A percentile compares a stretch with the other conserved stretches of the same genome.
These are phyloP conservation scores for Bruguiera hainesii DNA, from an alignment of 441 rosid genomes.

Conservation along the genomic window DNA sequence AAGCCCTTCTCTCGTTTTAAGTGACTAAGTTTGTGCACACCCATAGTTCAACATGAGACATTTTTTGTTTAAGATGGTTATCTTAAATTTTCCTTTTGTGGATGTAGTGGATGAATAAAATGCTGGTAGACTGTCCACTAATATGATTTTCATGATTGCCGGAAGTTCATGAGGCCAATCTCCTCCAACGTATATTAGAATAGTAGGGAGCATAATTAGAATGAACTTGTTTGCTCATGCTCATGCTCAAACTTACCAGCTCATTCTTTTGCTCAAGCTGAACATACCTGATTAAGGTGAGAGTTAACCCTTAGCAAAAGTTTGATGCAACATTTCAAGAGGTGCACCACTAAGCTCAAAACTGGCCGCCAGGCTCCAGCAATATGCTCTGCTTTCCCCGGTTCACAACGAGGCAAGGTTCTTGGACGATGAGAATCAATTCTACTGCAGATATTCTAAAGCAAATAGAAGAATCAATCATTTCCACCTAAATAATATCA, in stretches of 20 bases:
- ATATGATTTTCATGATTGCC: no score
- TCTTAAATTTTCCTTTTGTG: no score
- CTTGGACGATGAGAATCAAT: not conserved
- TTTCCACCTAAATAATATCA: conserved; percentile 13
- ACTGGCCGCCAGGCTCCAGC: conserved; percentile 97
- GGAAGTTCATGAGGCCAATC: no score
- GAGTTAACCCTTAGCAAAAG: conserved; percentile 99
- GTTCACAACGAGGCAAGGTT: conserved; percentile 19
- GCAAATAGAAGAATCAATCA: conserved; percentile 1
- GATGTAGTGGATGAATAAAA: no score
- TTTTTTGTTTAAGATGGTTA: no score
- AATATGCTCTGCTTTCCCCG: conserved; percentile 99
- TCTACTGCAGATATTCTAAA: not conserved
- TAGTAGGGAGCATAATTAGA: no score
- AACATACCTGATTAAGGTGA: conserved; percentile 90
- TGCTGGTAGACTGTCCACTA: no score
- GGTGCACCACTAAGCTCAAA: conserved; percentile 99
- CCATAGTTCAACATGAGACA: no score
- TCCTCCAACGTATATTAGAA: no score
- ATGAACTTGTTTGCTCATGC: conserved; percentile 10
- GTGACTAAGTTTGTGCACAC: no score
- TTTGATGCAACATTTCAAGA: conserved; percentile 96
- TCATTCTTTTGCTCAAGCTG: not conserved
- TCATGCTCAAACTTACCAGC: conserved; percentile 3
- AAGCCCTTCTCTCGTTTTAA: conserved; percentile 41